Base-by-base conservation (phyloP, 768 basidiomycete genomes). In the Calocybe indica region DNA sequence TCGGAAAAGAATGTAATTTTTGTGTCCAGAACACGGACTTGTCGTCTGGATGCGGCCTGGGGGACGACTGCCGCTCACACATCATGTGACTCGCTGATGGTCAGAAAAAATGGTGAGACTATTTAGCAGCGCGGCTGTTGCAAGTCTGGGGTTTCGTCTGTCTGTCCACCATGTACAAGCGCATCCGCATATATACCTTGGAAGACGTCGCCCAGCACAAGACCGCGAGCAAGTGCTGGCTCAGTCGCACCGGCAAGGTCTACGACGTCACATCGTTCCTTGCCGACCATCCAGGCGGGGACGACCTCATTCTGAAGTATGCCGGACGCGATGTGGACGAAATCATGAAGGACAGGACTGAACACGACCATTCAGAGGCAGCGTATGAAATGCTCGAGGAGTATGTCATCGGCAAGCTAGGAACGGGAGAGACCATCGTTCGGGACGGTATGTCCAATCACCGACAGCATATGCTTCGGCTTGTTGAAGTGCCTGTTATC, bases 311-410 rank as follows among this genome's bases (percentile, higher is more conserved):
- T 55, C 67, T 93, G 35, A 70, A 81, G 38, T 76, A 85, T 65
- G 95, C 88, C 5, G 94, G 93, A 36, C 80, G 81, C 65, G 91
- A 96, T 61, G 75, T 98, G 43, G 85, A 76, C 13, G 72, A 66
- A 13, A 72, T 82, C 46, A 98, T 98, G 96, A 79, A 76, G 57
- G 85, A 95, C 65, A 66, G 73, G 54, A 61, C 72, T 14, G 83
- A 88, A 56, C 96, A 99, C 63, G 85, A 85, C 7, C 96, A 98
- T 64, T 92, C 90, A 2, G 84, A 91, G 22, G 78, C 85, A 7
- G 96, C 96, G 1, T 98, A 89, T 63, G 85, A 85, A 15, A 91
- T 99, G 83, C 61, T 99, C 62, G 81, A 85, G 29, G 92, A 95
- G 62, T 94, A 90, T 62, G 55, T 80, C 42, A 76, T 98, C 59